phyloP scores from a whole-genome alignment of 2,329 filamentous ascomycete species.

The Fonsecaea pedrosoi region DNA sequence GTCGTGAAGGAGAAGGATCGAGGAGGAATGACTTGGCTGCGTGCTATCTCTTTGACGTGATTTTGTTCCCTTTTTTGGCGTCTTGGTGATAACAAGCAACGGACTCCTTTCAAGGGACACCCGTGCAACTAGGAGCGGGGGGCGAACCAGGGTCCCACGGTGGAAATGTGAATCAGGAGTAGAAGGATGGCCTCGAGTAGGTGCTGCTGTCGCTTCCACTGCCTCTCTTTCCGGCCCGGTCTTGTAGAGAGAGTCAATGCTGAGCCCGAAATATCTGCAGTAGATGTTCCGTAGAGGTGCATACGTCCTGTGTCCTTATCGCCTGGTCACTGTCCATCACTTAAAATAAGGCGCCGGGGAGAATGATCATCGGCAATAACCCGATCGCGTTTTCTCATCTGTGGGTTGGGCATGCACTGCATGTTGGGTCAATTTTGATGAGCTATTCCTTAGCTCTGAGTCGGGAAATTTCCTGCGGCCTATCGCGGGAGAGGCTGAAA shows the following conservation, averaged over 20 bases:
- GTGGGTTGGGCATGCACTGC: neutral
- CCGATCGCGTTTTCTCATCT: neutral
- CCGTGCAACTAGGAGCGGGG: slow-evolving; percentile 1
- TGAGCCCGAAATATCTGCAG: neutral
- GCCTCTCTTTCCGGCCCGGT: neutral
- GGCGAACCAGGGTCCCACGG: neutral
- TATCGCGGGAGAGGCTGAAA: slow-evolving; percentile 25
- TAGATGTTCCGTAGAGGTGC: neutral
- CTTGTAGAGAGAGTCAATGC: neutral
- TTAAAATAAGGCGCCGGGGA: neutral
- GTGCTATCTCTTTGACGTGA: neutral
- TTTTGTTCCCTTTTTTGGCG: neutral
- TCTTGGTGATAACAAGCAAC: neutral
- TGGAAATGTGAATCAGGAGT: neutral
- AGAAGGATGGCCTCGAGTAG: neutral
- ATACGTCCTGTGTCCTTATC: neutral
- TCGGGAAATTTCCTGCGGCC: slow-evolving; percentile 22
- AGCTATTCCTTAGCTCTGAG: slow-evolving; percentile 17
- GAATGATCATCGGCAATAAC: slow-evolving; percentile 5
- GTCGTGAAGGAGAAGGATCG: neutral
- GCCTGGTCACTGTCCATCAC: neutral
- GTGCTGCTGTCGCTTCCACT: neutral
- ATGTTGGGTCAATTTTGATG: slow-evolving; percentile 2
- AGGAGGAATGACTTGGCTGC: neutral
- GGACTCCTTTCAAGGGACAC: neutral